Conservation (phyloP, 257 asterid species). For the Penstemon newberryi region DNA sequence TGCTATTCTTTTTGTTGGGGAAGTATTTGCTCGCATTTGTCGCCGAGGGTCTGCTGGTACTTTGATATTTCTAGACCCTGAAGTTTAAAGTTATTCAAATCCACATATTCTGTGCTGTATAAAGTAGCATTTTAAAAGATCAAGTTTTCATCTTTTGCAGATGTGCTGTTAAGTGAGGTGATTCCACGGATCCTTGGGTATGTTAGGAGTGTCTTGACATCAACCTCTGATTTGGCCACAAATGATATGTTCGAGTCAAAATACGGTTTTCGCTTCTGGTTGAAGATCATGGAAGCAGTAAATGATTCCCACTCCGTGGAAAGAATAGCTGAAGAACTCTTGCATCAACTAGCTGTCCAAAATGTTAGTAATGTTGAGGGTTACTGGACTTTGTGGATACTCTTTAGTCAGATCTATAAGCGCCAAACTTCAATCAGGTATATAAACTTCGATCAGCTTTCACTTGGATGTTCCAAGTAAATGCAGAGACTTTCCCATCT, state of each 20-base stretch:
- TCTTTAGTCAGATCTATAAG: slow-evolving; percentile 57
- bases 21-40: slow-evolving; percentile 72
- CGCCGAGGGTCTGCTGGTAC: slow-evolving; percentile 95
- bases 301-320: slow-evolving; percentile 85
- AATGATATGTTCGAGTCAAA: slow-evolving; percentile 44
- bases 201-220: slow-evolving; percentile 46
- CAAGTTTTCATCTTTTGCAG: slow-evolving; percentile 44
- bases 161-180: slow-evolving; percentile 70
- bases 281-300: slow-evolving; percentile 72
- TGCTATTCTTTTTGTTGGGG: slow-evolving; percentile 61
- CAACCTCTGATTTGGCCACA: slow-evolving; percentile 40
- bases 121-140: slow-evolving; percentile 16
- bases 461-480: slow-evolving; percentile 23
- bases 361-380: slow-evolving; percentile 68
- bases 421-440: slow-evolving; percentile 62
- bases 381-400: slow-evolving; percentile 84
- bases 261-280: slow-evolving; percentile 73
- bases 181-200: slow-evolving; percentile 58
- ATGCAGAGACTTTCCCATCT: background rate
- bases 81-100: slow-evolving; percentile 19
- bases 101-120: slow-evolving; percentile 25
- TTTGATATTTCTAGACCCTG: slow-evolving; percentile 25
- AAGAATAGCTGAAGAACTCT: slow-evolving; percentile 83
- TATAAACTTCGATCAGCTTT: slow-evolving; percentile 23
- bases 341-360: slow-evolving; percentile 67